Evolutionary conservation across 345 rosid species (phyloP), one percentile per base, ranked within the genome.

Genomic region (Hibiscus syriacus): DNA sequence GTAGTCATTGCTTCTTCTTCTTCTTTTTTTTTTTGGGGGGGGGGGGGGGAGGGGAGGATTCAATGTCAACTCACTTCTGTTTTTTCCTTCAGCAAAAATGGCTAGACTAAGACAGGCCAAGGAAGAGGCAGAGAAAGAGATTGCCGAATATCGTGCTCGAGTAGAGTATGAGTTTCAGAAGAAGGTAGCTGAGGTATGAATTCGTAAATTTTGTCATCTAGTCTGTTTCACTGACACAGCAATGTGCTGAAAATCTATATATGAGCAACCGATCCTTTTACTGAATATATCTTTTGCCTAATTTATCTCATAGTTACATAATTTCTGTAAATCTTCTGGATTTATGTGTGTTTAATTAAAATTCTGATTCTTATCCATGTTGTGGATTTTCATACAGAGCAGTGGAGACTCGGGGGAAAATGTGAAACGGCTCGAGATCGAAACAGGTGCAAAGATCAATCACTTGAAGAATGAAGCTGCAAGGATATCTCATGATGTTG

Each of bases 341-440:
- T 6, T 13, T 22, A 9, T 22, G 4, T 2, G 17, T 22, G 27
- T 22, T 52, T 2, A 2, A 10, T 38, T 60, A 11, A 49, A 20
- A 20, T 11, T 60, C 3, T 3, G 29, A 38, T 60, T 38, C 29
- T 60, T 60, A 5, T 60, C 22, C 8, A 36, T 61, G 8, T 70
- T 61, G 16, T 54, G 19, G 43, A 6, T 66, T 41, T 53, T 69
- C 63, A 39, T 74, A 78, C 88, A 92, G 96, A 87, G 85, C 8
- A 85, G 90, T 56, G 98, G 95, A 39, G 92, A 90, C 74, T 92
- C 98, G 0, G 95, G 98, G 53, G 89, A 90, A 52, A 92, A 85
- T 66, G 95, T 90, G 77, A 89, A 84, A 85, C 82, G 95, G 77
- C 92, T 89, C 6, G 98, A 89, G 80, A 65, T 71, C 52, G 96